A percentile compares a stretch with the other conserved stretches of the same genome.
These are phyloP conservation scores for Taphrina flavorubra DNA, from an alignment of 1,139 yeast species.

Conservation along the genomic window DNA sequence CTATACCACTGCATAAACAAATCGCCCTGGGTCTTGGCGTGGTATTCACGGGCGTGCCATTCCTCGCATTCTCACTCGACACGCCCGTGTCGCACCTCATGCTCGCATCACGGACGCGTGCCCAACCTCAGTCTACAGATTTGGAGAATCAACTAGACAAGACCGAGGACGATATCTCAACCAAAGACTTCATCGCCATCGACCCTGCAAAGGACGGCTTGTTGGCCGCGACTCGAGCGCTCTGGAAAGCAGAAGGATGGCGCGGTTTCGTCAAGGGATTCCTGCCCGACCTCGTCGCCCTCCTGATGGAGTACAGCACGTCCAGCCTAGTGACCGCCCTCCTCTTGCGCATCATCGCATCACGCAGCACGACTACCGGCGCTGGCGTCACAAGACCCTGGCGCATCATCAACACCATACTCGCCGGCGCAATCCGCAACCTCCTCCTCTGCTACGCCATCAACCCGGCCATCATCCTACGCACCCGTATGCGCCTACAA, in stretches of 20 bases:
- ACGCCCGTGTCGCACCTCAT: constrained; percentile 25
- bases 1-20: neutral
- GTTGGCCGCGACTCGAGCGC: neutral
- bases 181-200: neutral
- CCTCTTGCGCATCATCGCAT: neutral
- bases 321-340: neutral
- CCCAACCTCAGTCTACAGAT: neutral
- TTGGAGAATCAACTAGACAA: neutral
- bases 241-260: constrained; percentile 15
- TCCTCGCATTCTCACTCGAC: constrained; percentile 9
- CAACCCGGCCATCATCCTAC: constrained; percentile 12
- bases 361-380: neutral
- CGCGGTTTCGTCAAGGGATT: constrained; percentile 25
- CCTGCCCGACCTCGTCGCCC: neutral
- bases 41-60: neutral
- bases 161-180: neutral
- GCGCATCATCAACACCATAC: constrained; percentile 10
- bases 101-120: neutral
- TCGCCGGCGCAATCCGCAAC: constrained; percentile 1
- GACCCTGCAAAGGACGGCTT: neutral
- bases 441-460: neutral
- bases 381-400: neutral
- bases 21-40: neutral
- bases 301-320: neutral
- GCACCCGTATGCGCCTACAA: constrained; percentile 18